Evolutionary conservation across 2,329 filamentous ascomycete genomes (phyloP), one percentile per base, ranked within the genome.

Genomic region (Amesomyces nigricolor): DNA sequence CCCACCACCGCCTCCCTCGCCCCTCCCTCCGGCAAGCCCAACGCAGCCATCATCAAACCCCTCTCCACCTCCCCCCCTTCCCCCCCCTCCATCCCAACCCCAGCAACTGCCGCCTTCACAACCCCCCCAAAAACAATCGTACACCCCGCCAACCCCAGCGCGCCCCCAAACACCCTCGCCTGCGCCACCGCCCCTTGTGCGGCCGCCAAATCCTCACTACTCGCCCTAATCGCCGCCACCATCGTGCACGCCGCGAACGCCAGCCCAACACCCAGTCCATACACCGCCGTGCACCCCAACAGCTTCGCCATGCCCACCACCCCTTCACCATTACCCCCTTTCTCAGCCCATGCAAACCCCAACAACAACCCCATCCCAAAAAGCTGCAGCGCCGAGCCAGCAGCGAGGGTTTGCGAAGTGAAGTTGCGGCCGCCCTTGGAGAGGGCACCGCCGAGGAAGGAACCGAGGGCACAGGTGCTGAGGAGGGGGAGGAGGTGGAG

Each of bases 171-270:
- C 0, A 85, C 78, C 13, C 82, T 75, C 1, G 78, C 75, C 66
- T 86, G 82, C 1, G 82, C 79, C 9, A 84, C 73, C 4, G 80
- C 76, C 0, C 81, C 82, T 61, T 85, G 80, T 0, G 79, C 80
- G 2, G 80, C 78, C 0, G 82, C 81, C 48, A 81, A 71, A 52
- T 81, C 76, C 54, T 71, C 71, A 7, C 70, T 67, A 16, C 73
- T 68, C 0, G 78, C 74, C 46, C 82, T 74, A 13, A 82, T 72
- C 45, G 77, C 78, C 2, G 79, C 80, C 62, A 83, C 77, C 55
- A 85, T 80, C 0, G 80, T 82, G 7, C 77, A 77, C 2, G 77
- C 75, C 0, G 78, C 79, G 58, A 83, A 79, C 9, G 76, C 78
- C 14, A 85, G 72, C 0, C 82, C 82, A 14, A 83, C 78, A 0